A percentile compares a stretch with the other conserved stretches of the same genome.
phyloP scores from a whole-genome alignment of 208 protist species.

The Giardia duodenalis region DNA sequence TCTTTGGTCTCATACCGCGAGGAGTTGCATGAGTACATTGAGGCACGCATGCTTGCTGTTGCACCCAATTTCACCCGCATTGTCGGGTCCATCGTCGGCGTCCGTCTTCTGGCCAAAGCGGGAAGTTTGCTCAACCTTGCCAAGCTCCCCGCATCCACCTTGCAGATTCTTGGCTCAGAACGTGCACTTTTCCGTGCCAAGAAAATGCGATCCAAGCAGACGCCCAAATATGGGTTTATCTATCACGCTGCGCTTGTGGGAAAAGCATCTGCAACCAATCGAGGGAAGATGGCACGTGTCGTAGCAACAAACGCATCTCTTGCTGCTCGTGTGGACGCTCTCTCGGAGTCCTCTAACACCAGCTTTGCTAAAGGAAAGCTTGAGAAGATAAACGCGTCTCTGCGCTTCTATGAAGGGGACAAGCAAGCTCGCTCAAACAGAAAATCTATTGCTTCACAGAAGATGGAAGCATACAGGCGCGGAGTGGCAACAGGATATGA shows the following conservation, averaged over 20 bases:
- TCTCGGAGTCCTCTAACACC: background rate
- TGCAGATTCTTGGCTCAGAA: constrained; percentile 96
- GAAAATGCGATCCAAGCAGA: constrained; percentile 66
- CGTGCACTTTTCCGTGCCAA: constrained; percentile 84
- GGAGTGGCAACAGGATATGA: background rate
- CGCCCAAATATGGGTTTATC: constrained; percentile 45
- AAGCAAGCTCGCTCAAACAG: constrained; percentile 23
- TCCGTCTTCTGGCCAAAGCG: constrained; percentile 89
- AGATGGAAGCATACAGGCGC: background rate
- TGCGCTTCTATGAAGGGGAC: background rate
- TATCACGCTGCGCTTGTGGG: constrained; percentile 22
- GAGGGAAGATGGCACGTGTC: constrained; percentile 33
- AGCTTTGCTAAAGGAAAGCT: background rate
- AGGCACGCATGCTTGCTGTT: constrained; percentile 72
- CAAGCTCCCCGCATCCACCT: constrained; percentile 90
- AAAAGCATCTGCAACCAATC: background rate
- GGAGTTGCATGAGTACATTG: constrained; percentile 80
- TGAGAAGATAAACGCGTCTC: background rate
- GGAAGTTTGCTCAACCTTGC: constrained; percentile 85
- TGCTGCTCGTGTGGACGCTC: constrained; percentile 31
- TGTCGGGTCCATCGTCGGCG: constrained; percentile 88
- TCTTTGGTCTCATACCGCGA: constrained; percentile 47
- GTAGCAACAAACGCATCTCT: constrained; percentile 31
- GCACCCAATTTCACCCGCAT: constrained; percentile 91
- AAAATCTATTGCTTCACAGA: background rate